These are phyloP conservation scores for Colletotrichum musae DNA, from an alignment of 2,329 filamentous ascomycete species.

Conservation along the genomic window DNA sequence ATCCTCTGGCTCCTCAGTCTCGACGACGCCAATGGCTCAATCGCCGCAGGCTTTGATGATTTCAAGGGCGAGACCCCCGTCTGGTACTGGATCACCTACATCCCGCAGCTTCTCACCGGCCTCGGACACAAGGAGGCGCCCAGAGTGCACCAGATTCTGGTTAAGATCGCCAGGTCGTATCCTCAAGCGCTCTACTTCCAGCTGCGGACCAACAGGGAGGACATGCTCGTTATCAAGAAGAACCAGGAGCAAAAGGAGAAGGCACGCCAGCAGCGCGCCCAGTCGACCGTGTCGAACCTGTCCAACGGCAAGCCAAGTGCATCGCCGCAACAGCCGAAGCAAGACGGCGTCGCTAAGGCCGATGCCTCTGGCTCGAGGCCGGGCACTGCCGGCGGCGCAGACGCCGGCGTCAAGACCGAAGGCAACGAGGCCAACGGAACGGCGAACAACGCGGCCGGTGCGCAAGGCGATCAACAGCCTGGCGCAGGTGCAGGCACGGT, in stretches of 20 bases:
- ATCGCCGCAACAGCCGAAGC: constrained; percentile 67
- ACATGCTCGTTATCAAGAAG: constrained; percentile 94
- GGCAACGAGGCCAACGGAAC: constrained; percentile 51
- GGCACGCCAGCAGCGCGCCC: constrained; percentile 64
- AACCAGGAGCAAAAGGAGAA: constrained; percentile 83
- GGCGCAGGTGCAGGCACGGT: constrained; percentile 43
- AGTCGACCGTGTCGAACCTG: constrained; percentile 59
- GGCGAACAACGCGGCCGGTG: constrained; percentile 37
- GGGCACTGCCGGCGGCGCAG: constrained; percentile 64
- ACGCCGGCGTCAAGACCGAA: constrained; percentile 62
- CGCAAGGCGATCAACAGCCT: constrained; percentile 39
- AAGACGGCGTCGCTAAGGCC: constrained; percentile 61
- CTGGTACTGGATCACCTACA: constrained; percentile 99
- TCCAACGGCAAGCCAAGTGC: constrained; percentile 61
- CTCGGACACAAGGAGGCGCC: constrained; percentile 92
- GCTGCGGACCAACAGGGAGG: constrained; percentile 91
- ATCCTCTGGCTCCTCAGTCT: constrained; percentile 97
- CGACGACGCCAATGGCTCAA: constrained; percentile 87
- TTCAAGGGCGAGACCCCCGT: constrained; percentile 98
- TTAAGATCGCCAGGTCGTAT: constrained; percentile 95
- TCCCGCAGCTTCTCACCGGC: constrained; percentile 94
- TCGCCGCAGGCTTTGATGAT: constrained; percentile 90
- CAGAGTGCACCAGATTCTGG: constrained; percentile 86
- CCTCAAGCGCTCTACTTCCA: constrained; percentile 97
- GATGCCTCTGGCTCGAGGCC: constrained; percentile 59